Base-by-base conservation (phyloP, 495 filamentous ascomycete species). In the Haplographium delicatum region DNA sequence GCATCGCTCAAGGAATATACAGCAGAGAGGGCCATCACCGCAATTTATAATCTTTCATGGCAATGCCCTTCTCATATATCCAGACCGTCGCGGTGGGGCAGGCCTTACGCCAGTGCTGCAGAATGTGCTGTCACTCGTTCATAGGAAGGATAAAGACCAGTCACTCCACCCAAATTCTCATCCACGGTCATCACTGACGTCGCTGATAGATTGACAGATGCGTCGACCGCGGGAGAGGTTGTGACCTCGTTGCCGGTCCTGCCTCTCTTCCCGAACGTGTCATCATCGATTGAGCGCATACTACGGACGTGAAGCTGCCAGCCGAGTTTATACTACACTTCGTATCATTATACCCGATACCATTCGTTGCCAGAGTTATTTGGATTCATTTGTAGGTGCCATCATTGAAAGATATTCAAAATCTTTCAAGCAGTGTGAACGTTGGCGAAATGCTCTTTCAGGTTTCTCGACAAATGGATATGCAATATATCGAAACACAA, bases 71-170 rank as follows among this genome's bases (percentile, higher is more conserved):
- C 44, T 25, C 16, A 53, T 58, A 38, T 53, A 44, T 33, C 25
- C 8, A 50, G 16, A 41, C 10, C 28, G 2, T n/a, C 44, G 37
- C 34, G 15, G 38, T 53, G 57, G 45, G 53, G 44, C 40, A 20
- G 44, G 41, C 10, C 2, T 34, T 33, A 19, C 53, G 53, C 45
- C 47, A 55, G 50, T 50, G 51, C 56, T 48, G 56, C 57, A 59
- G 40, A 50, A 44, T 60, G 57, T 24, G 57, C 46, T 60, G 57
- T 56, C 57, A 46, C 20, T 15, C 48, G 8, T 26, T 42, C 37
- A 59, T 54, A 54, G 47, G 56, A 45, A 45, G 44, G 25, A 26
- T 18, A n/a, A 28, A 10, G 35, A 38, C 44, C 48, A 56, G 50
- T 53, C 9, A 44, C 11, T 39, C 44, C 53, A 20, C 43, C 33